Percentiles rank a stretch among this genome's conserved stretches.
Evolutionary conservation across 2,329 filamentous ascomycete genomes (phyloP).

Genomic region (Cordyceps fumosorosea): DNA sequence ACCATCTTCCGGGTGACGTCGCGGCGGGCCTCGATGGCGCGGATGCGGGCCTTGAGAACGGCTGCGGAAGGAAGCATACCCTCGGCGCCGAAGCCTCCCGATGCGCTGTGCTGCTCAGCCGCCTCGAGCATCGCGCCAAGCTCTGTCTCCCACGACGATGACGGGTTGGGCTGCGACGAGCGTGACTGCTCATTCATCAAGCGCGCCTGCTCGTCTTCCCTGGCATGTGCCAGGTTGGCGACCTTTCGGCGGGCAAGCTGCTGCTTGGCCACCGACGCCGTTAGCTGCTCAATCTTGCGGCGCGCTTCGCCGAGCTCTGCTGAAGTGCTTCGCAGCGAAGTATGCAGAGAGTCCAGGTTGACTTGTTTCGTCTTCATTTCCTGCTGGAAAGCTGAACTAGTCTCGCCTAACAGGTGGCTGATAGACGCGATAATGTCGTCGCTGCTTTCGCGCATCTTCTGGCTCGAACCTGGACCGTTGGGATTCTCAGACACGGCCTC

Average conservation of each 20-base stretch:
- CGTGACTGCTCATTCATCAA: constrained; percentile 35
- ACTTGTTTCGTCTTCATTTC: constrained; percentile 81
- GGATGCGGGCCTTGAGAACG: constrained; percentile 59
- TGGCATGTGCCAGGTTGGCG: constrained; percentile 67
- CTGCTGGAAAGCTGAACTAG: constrained; percentile 69
- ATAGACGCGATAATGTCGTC: constrained; percentile 78
- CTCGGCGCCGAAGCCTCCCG: constrained; percentile 30
- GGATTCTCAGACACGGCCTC: constrained; percentile 35
- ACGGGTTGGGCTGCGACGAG: constrained; percentile 38
- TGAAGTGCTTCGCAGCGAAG: constrained; percentile 73
- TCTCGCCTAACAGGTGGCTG: constrained; percentile 72
- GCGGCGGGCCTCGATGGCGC: constrained; percentile 65
- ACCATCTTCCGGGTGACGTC: constrained; percentile 61
- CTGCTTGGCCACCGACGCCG: constrained; percentile 57
- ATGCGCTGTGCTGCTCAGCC: constrained; percentile 27
- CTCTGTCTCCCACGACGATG: constrained; percentile 48
- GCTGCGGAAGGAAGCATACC: constrained; percentile 50
- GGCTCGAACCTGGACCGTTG: constrained; percentile 38
- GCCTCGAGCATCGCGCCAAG: constrained; percentile 40
- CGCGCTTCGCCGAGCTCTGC: constrained; percentile 71
- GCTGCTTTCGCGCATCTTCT: constrained; percentile 63
- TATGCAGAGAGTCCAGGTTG: constrained; percentile 74
- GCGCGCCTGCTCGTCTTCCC: constrained; percentile 59
- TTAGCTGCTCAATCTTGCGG: constrained; percentile 64
- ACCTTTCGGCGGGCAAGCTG: constrained; percentile 65